Conservation (phyloP, 2,329 filamentous ascomycete genomes). For the Proliferodiscus dingleyae region DNA sequence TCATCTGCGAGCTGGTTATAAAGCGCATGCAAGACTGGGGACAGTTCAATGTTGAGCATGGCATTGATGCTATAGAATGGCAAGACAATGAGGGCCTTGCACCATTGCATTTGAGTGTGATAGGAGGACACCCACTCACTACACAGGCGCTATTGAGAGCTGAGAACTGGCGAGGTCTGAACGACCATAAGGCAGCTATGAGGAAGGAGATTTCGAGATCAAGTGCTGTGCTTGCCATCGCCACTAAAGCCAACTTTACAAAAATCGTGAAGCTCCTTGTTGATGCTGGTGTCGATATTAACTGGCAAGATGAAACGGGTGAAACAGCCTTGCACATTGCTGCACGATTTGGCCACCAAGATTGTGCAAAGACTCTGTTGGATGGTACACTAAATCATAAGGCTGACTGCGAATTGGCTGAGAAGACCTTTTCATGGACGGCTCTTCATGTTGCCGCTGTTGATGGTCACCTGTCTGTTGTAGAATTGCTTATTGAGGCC, state of each 20-base stretch:
- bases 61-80: constrained; percentile 84
- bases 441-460: constrained; percentile 91
- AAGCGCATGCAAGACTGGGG: constrained; percentile 84
- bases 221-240: constrained; percentile 80
- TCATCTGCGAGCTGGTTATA: constrained; percentile 85
- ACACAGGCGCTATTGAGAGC: constrained; percentile 76
- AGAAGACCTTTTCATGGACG: constrained; percentile 89
- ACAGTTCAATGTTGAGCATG: constrained; percentile 76
- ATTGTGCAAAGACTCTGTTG: constrained; percentile 74
- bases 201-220: constrained; percentile 73
- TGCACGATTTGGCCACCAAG: constrained; percentile 77
- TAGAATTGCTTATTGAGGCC: constrained; percentile 70
- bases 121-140: constrained; percentile 83
- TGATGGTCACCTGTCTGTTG: constrained; percentile 73
- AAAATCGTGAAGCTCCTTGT: constrained; percentile 83
- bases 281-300: constrained; percentile 84
- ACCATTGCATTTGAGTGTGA: constrained; percentile 85
- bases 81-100: constrained; percentile 90
- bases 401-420: constrained; percentile 69
- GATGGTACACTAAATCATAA: constrained; percentile 66
- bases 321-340: constrained; percentile 92
- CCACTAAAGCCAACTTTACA: constrained; percentile 81
- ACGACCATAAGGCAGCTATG: constrained; percentile 56
- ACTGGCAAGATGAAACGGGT: constrained; percentile 84
- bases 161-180: constrained; percentile 67